phyloP scores from a whole-genome alignment of 352 stramenopile species.

The Phytophthora rubi region DNA sequence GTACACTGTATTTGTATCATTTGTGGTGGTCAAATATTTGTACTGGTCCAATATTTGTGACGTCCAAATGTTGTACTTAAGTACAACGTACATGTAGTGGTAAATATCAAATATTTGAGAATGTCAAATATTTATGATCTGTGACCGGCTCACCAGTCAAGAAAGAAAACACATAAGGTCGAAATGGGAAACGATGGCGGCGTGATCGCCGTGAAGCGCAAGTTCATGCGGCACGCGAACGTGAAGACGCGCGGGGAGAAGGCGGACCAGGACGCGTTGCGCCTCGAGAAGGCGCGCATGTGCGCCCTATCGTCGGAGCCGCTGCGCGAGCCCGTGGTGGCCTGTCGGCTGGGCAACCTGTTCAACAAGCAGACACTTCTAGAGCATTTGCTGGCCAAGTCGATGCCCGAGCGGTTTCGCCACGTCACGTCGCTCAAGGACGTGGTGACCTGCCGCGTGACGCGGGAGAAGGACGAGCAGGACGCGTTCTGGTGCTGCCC shows the following conservation, averaged over 20 bases:
- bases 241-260: slow-evolving; percentile 75
- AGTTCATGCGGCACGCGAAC: slow-evolving; percentile 93
- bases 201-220: slow-evolving; percentile 94
- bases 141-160: neutral
- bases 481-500: slow-evolving; percentile 60
- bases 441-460: slow-evolving; percentile 79
- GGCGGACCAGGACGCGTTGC: slow-evolving; percentile 60
- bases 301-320: slow-evolving; percentile 87
- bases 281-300: slow-evolving; percentile 64
- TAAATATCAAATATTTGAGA: no score
- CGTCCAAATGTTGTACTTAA: no score
- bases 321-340: slow-evolving; percentile 86
- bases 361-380: slow-evolving; percentile 94
- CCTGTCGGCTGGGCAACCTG: slow-evolving; percentile 89
- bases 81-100: no score
- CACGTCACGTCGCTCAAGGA: slow-evolving; percentile 91
- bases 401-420: slow-evolving; percentile 71
- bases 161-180: slow-evolving; percentile 33
- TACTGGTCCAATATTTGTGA: no score
- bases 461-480: slow-evolving; percentile 18
- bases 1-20: no score
- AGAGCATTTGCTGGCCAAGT: slow-evolving; percentile 80
- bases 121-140: neutral
- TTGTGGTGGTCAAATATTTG: no score
- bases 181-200: slow-evolving; percentile 91